Evolutionary conservation across 202 grass and related monocot species (phyloP).

Genomic region (Panicum virgatum): DNA sequence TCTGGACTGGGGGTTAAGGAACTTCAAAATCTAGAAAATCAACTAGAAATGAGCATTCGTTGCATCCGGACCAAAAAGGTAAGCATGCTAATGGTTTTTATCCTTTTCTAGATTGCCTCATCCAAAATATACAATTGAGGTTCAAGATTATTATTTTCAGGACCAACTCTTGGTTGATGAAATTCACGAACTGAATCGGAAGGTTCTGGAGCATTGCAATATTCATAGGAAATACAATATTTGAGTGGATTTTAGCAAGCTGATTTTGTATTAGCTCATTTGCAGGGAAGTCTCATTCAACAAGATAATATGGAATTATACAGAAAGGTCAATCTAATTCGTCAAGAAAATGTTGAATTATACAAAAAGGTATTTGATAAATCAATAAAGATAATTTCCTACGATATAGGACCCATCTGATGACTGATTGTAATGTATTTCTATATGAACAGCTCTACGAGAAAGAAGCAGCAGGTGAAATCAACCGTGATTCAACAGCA

Average conservation of each 20-base stretch:
- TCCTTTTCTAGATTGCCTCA: not conserved
- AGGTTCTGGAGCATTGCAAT: conserved; percentile 48
- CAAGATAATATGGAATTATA: conserved; percentile 74
- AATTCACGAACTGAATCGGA: conserved; percentile 78
- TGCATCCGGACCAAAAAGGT: conserved; percentile 79
- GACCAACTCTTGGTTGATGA: conserved; percentile 62
- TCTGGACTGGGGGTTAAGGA: conserved; percentile 64
- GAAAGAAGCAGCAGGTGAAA: conserved; percentile 37
- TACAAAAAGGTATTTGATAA: conserved; percentile 61
- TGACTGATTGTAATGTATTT: conserved; percentile 8
- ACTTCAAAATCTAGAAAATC: conserved; percentile 72
- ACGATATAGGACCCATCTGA: not conserved
- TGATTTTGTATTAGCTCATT: conserved; percentile 37
- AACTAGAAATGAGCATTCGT: conserved; percentile 62
- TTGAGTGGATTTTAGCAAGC: conserved; percentile 6
- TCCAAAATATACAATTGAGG: conserved; percentile 24
- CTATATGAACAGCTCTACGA: conserved; percentile 45
- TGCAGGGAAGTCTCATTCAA: conserved; percentile 58
- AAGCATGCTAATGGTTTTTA: conserved; percentile 1
- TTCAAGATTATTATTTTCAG: conserved; percentile 42
- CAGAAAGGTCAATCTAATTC: conserved; percentile 68
- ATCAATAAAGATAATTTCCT: not conserved
- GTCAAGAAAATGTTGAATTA: conserved; percentile 69
- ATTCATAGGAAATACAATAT: not conserved
- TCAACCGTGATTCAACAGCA: conserved; percentile 30